A percentile compares a stretch with the other conserved stretches of the same genome.
phyloP scores from a whole-genome alignment of 768 basidiomycete genomes.

The Suillus clintonianus region DNA sequence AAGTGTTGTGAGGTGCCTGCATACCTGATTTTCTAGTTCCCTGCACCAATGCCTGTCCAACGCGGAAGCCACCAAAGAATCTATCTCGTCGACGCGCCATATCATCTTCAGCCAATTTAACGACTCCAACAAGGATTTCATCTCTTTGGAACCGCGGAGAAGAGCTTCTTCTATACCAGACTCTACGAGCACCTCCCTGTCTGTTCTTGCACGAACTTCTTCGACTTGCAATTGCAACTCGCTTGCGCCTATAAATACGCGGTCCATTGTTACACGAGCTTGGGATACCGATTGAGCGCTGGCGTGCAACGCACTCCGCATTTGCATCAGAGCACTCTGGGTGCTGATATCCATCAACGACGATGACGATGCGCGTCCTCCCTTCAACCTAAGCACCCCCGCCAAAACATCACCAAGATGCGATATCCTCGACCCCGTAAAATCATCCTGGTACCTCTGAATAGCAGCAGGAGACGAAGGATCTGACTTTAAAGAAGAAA shows the following conservation, averaged over 20 bases:
- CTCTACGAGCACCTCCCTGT: conserved; percentile 41
- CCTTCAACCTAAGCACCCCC: conserved; percentile 13
- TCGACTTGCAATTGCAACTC: conserved; percentile 41
- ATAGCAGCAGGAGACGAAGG: conserved; percentile 50
- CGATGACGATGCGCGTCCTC: conserved; percentile 4
- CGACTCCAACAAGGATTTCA: conserved; percentile 31
- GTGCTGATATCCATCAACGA: conserved; percentile 30
- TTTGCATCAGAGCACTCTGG: conserved; percentile 39
- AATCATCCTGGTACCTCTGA: conserved; percentile 66
- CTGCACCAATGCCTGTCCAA: conserved; percentile 40
- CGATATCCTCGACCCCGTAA: conserved; percentile 59
- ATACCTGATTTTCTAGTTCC: conserved; percentile 54
- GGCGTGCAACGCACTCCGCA: conserved; percentile 42
- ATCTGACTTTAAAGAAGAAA: conserved; percentile 47
- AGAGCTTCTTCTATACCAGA: conserved; percentile 27
- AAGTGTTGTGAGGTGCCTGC: conserved; percentile 5
- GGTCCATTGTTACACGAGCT: conserved; percentile 36
- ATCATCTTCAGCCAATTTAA: conserved; percentile 41
- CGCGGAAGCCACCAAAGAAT: conserved; percentile 31
- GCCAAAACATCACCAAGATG: conserved; percentile 44
- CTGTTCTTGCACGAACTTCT: conserved; percentile 37
- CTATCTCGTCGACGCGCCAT: conserved; percentile 44
- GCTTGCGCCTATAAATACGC: conserved; percentile 35
- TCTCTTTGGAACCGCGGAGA: conserved; percentile 27
- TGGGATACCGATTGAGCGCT: conserved; percentile 33